phyloP scores from a whole-genome alignment of 768 basidiomycete species.

The Collybia mongolica region DNA sequence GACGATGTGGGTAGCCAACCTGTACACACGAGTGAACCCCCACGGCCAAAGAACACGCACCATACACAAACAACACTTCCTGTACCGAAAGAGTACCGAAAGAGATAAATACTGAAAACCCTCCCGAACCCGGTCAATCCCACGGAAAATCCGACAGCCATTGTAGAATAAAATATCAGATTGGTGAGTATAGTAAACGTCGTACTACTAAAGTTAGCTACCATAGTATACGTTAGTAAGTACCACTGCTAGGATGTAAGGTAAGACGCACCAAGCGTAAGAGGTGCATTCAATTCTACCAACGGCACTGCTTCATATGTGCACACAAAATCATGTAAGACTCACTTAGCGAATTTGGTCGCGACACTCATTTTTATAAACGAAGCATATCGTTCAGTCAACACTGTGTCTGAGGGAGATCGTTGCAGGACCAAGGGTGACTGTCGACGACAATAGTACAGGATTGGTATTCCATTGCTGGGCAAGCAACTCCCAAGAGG shows the following conservation, averaged over 20 bases:
- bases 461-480: slow-evolving; percentile 52
- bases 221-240: no score
- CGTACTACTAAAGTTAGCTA: no score
- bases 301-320: no score
- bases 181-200: not conserved
- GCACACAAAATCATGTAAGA: not conserved
- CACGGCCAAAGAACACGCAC: not conserved
- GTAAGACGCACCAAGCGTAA: no score
- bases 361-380: slow-evolving; percentile 6
- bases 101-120: no score
- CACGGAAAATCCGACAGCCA: not conserved
- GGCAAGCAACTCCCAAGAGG: slow-evolving; percentile 67
- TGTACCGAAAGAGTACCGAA: no score
- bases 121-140: no score
- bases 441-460: slow-evolving; percentile 36
- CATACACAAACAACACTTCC: slow-evolving; percentile 40
- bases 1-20: slow-evolving; percentile 66
- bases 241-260: no score
- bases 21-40: slow-evolving; percentile 18
- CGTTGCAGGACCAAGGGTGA: slow-evolving; percentile 49
- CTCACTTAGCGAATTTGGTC: not conserved
- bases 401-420: slow-evolving; percentile 78
- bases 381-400: not conserved
- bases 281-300: no score
- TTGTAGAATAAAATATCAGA: not conserved